These are phyloP conservation scores for Termitomyces sp. DNA, from an alignment of 768 basidiomycete species.

Conservation along the genomic window DNA sequence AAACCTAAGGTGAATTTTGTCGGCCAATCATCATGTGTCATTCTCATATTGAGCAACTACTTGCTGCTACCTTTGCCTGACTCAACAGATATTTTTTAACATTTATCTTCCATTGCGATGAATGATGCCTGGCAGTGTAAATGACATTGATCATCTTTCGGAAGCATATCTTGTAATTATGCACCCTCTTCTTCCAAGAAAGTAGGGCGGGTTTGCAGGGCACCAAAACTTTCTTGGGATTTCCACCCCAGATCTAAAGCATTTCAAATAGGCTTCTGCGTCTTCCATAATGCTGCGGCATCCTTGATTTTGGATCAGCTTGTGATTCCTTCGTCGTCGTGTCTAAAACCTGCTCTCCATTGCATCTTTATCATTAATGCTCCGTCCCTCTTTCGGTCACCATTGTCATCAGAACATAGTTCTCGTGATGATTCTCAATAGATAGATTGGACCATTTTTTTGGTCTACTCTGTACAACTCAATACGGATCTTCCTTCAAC, in stretches of 20 bases:
- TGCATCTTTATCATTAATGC: neutral
- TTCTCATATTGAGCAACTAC: neutral
- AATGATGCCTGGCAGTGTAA: neutral
- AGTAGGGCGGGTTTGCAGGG: neutral
- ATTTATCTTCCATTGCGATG: no score
- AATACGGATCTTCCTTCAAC: no score
- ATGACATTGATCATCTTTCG: neutral
- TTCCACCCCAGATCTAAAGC: neutral
- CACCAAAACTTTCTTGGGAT: neutral
- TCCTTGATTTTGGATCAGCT: neutral
- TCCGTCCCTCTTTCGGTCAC: neutral
- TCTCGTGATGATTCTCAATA: neutral
- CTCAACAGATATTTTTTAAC: neutral
- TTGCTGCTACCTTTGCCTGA: neutral
- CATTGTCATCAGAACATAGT: neutral
- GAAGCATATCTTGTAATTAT: no score
- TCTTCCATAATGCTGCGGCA: neutral
- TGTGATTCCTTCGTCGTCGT: neutral
- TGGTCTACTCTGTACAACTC: neutral
- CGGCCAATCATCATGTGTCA: no score
- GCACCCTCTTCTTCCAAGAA: conserved; percentile 1
- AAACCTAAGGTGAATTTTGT: conserved; percentile 14
- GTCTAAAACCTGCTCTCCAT: neutral
- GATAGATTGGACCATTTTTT: neutral
- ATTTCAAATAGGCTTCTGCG: neutral